Evolutionary conservation across 345 rosid genomes (phyloP), one percentile per base, ranked within the genome.

Genomic region (Rhizophora apiculata): DNA sequence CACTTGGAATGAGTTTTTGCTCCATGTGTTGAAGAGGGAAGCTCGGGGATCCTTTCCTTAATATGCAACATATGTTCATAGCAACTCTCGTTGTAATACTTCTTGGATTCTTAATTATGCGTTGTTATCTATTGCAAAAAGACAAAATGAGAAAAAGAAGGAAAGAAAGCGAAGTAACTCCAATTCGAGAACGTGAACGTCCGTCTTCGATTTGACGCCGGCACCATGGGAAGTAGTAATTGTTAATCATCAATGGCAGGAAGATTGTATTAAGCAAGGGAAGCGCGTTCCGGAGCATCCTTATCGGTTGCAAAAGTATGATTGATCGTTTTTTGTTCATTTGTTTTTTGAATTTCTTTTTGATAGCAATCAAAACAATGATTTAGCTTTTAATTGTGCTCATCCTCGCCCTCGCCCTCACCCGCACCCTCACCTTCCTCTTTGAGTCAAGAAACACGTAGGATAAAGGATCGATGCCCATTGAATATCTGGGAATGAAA

Each of bases 211-310:
- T 24, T 24, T 24, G 24, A 24, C 24, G 24, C 24, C 24, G 24
- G 24, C 24, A 24, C 24, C 24, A 24, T 24, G 1, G 24, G 24
- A 24, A 0, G 63, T 59, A 22, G 68, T 43, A 43, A 43, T 88
- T 3, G 94, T 95, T 0, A 92, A 92, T 69, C 98, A 95, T 78
- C 82, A 76, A 32, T 95, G 99, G 99, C 69, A 92, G 0, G 92
- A 90, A 79, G 92, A 90, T 65, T 95, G 98, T 36, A 29, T 87
- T 51, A 87, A 74, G 83, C 72, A 83, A 81, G 83, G 88, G 46
- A 81, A 74, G 64, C 87, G 85, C 72, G 82, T 92, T 36, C 79
- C 89, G 0, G 97, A 90, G 77, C 65, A 61, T 19, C 89, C 94
- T 36, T 92, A 90, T 68, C 78, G 53, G 73, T 63, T 76, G 71